phyloP scores from a whole-genome alignment of 2,329 filamentous ascomycete genomes.

The Escovopsis sp. region DNA sequence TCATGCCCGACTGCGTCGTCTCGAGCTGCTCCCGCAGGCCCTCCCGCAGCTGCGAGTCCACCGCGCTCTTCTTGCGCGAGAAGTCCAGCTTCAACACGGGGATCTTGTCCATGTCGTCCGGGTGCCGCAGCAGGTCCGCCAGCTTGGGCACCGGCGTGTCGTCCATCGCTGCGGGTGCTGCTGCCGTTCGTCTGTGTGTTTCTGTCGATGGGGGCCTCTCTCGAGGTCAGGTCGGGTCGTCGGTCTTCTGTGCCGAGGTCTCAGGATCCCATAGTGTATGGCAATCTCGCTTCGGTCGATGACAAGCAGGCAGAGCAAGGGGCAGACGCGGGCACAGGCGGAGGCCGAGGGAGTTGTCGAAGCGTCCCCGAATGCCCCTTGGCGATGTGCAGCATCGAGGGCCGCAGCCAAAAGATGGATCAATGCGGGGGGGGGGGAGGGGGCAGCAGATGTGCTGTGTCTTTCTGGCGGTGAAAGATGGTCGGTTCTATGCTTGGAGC shows the following conservation, averaged over 20 bases:
- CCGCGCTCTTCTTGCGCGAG: constrained; percentile 77
- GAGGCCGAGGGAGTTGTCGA: too few relatives aligned
- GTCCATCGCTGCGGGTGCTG: constrained; percentile 16
- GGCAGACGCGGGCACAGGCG: not conserved
- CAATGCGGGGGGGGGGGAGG: too few relatives aligned
- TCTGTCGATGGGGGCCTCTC: too few relatives aligned
- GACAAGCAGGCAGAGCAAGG: constrained; percentile 1
- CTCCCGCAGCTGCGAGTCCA: constrained; percentile 79
- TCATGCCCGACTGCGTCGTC: constrained; percentile 87
- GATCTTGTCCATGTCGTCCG: constrained; percentile 96
- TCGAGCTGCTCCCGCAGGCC: constrained; percentile 86
- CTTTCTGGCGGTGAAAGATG: too few relatives aligned
- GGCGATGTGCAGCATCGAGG: not conserved
- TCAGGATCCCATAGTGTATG: constrained; percentile 3
- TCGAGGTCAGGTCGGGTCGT: too few relatives aligned
- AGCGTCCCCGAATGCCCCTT: too few relatives aligned
- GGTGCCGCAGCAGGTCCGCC: constrained; percentile 82
- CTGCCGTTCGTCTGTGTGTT: too few relatives aligned
- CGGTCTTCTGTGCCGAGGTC: too few relatives aligned
- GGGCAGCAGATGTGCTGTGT: too few relatives aligned
- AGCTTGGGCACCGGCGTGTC: constrained; percentile 64
- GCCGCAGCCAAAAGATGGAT: not conserved
- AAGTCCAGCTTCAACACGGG: constrained; percentile 80
- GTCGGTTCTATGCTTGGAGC: too few relatives aligned
- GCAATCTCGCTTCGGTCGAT: too few relatives aligned